Conservation (phyloP, 192 early-diverging fungal species). For the Coemansia sp. region DNA sequence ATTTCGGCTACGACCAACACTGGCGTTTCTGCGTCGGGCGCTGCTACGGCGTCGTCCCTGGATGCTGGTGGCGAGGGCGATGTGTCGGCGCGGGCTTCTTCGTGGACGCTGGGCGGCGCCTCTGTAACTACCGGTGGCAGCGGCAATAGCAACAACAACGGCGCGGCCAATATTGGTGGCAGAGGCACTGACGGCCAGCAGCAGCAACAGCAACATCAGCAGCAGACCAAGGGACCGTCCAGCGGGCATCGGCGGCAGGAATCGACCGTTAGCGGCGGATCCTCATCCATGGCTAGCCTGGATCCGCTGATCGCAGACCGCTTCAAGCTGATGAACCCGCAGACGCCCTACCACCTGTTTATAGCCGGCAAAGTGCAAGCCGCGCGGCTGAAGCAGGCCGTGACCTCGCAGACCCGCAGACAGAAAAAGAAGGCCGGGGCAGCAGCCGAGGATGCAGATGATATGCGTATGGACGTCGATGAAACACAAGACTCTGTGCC, state of each 20-base stretch:
- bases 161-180: too few relatives aligned
- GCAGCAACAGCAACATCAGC: too few relatives aligned
- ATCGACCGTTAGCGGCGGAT: constrained; percentile 2
- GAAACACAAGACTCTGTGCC: background rate
- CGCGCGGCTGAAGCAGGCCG: constrained; percentile 36
- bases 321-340: constrained; percentile 50
- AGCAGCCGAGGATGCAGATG: background rate
- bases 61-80: too few relatives aligned
- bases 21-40: background rate
- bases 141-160: too few relatives aligned
- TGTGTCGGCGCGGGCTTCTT: too few relatives aligned
- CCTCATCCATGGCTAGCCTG: background rate
- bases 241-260: background rate
- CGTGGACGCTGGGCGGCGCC: too few relatives aligned
- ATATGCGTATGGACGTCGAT: background rate
- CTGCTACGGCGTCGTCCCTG: too few relatives aligned
- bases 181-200: too few relatives aligned
- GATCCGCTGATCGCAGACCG: constrained; percentile 35
- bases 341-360: constrained; percentile 51
- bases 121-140: background rate
- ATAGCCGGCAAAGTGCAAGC: constrained; percentile 52
- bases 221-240: background rate
- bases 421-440: background rate
- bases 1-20: background rate
- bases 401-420: constrained; percentile 11